Evolutionary conservation across 164 flowering plant species (phyloP).

Genomic region (Vitis rotundifolia): DNA sequence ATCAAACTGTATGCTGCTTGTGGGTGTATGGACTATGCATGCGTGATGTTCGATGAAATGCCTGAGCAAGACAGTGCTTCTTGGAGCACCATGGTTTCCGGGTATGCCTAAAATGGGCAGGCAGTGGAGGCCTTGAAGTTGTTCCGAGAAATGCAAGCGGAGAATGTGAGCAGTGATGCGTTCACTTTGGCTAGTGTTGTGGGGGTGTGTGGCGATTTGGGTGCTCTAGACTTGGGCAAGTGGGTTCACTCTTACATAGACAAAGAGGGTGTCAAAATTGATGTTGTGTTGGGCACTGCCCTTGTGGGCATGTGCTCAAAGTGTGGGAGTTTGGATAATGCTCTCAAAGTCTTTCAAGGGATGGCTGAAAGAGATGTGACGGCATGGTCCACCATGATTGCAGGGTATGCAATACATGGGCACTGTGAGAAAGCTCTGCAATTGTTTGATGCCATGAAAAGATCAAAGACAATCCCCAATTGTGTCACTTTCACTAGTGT

Average conservation of each 20-base stretch:
- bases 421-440: constrained; percentile 22
- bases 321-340: constrained; percentile 20
- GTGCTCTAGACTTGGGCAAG: constrained; percentile 11
- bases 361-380: constrained; percentile 16
- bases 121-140: constrained; percentile 9
- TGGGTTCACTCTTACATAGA: constrained; percentile 15
- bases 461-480: constrained; percentile 13
- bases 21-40: constrained; percentile 4
- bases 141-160: too few relatives aligned
- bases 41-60: constrained; percentile 25
- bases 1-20: constrained; percentile 10
- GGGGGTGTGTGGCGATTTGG: constrained; percentile 21
- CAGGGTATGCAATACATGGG: constrained; percentile 22
- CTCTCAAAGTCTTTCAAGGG: not conserved
- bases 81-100: constrained; percentile 28
- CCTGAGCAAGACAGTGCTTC: constrained; percentile 8
- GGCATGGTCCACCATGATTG: not conserved
- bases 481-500: constrained; percentile 26
- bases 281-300: constrained; percentile 21
- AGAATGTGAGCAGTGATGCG: constrained; percentile 3
- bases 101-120: constrained; percentile 15
- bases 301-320: constrained; percentile 26
- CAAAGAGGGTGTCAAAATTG: constrained; percentile 5
- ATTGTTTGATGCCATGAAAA: constrained; percentile 18
- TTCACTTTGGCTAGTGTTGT: constrained; percentile 19